phyloP scores from a whole-genome alignment of 208 protist species.

The Leishmania amazonensis region DNA sequence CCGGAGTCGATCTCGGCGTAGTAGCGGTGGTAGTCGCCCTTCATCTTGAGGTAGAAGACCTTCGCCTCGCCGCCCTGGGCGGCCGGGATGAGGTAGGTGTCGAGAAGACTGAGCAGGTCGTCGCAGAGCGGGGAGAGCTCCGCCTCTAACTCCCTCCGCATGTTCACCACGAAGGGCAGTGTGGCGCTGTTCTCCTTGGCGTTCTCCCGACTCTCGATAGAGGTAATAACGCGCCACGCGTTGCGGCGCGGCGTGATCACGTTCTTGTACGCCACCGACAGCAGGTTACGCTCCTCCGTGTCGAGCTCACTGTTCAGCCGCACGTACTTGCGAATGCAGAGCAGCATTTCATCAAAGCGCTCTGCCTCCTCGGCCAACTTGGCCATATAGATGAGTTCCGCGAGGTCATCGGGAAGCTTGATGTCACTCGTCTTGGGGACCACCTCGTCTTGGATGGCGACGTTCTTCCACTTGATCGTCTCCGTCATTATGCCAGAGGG shows the following conservation, averaged over 20 bases:
- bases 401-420: constrained; percentile 73
- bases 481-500: constrained; percentile 64
- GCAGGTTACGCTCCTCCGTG: constrained; percentile 99
- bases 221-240: constrained; percentile 98
- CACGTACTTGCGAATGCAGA: constrained; percentile 98
- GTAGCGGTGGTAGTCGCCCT: constrained; percentile 98
- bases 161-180: constrained; percentile 92
- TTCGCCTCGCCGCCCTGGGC: constrained; percentile 90
- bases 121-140: constrained; percentile 98
- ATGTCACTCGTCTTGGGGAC: constrained; percentile 84
- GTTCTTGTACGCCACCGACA: constrained; percentile 99
- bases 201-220: constrained; percentile 97
- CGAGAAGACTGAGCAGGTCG: constrained; percentile 96
- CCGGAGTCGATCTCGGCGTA: constrained; percentile 97
- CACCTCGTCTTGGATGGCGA: constrained; percentile 69
- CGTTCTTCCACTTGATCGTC: constrained; percentile 83
- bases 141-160: constrained; percentile 96
- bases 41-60: constrained; percentile 97
- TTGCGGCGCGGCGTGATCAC: constrained; percentile 98
- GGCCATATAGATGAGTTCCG: constrained; percentile 95
- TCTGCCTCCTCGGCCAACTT: constrained; percentile 99
- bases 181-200: constrained; percentile 88
- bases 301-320: constrained; percentile 96
- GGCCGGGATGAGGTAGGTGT: constrained; percentile 97
- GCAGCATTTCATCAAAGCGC: constrained; percentile 98